A percentile compares a stretch with the other conserved stretches of the same genome.
These are phyloP conservation scores for Trametes punicea DNA, from an alignment of 768 basidiomycete species.

Conservation along the genomic window DNA sequence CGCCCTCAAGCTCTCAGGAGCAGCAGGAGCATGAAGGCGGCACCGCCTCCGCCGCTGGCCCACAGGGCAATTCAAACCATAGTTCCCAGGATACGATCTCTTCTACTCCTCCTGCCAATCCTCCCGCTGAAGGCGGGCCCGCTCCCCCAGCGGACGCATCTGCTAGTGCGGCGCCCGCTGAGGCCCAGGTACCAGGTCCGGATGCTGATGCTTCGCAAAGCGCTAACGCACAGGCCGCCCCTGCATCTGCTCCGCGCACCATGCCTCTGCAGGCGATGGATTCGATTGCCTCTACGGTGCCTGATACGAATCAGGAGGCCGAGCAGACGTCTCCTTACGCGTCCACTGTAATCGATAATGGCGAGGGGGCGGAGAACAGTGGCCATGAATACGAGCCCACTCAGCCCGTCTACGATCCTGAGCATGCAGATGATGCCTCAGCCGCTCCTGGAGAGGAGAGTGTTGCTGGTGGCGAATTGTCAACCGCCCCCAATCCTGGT, in stretches of 20 bases:
- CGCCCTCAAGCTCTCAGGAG: constrained; percentile 16
- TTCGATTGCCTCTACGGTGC: constrained; percentile 51
- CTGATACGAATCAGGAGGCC: constrained; percentile 39
- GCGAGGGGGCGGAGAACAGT: constrained; percentile 2
- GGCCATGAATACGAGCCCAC: constrained; percentile 15
- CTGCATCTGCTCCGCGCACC: constrained; percentile 27
- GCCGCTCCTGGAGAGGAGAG: neutral
- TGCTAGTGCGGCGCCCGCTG: constrained; percentile 46
- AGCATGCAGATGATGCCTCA: constrained; percentile 2
- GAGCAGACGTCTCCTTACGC: constrained; percentile 17
- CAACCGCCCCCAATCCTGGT: constrained; percentile 15
- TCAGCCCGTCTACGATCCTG: constrained; percentile 15
- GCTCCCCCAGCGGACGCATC: constrained; percentile 33
- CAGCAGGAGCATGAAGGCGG: constrained; percentile 3
- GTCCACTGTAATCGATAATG: constrained; percentile 21
- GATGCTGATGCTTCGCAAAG: constrained; percentile 39
- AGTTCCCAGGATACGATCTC: constrained; percentile 21
- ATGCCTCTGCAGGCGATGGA: constrained; percentile 40
- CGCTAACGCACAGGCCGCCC: constrained; percentile 14
- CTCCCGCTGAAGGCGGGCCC: constrained; percentile 30
- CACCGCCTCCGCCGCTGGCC: neutral
- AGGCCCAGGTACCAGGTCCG: constrained; percentile 42
- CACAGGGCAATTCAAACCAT: constrained; percentile 7
- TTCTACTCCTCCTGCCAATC: constrained; percentile 25
- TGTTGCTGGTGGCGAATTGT: neutral